A percentile compares a stretch with the other conserved stretches of the same genome.
These are phyloP conservation scores for Ceratocystis albifundus DNA, from an alignment of 2,329 filamentous ascomycete genomes.

Conservation along the genomic window DNA sequence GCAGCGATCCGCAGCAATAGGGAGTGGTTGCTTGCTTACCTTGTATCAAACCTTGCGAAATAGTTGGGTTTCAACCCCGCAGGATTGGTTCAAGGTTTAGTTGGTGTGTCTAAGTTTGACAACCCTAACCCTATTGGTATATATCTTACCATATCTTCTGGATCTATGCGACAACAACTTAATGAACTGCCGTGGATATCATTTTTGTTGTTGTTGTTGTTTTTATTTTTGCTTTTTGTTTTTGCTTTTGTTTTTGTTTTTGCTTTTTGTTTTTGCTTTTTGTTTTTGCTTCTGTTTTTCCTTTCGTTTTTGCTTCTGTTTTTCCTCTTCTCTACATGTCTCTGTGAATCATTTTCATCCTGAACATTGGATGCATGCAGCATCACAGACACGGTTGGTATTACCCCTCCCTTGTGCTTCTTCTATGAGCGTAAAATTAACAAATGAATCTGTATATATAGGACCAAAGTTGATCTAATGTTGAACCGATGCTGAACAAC, in stretches of 20 bases:
- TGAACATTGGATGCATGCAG: constrained; percentile 6
- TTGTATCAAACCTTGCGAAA: background rate
- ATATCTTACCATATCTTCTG: too few relatives aligned
- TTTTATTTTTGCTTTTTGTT: constrained; percentile 13
- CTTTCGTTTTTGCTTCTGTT: constrained; percentile 4
- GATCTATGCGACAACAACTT: background rate
- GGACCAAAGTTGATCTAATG: constrained; percentile 21
- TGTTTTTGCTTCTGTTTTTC: constrained; percentile 4
- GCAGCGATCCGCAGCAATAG: background rate
- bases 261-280: too few relatives aligned
- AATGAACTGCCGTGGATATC: constrained; percentile 7
- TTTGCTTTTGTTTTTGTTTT: constrained; percentile 1
- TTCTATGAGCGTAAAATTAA: background rate
- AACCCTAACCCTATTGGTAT: background rate
- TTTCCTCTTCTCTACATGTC: background rate
- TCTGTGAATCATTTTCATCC: constrained; percentile 15
- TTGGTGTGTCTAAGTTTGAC: background rate
- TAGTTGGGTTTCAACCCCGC: background rate
- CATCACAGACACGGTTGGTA: constrained; percentile 22
- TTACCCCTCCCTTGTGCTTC: background rate
- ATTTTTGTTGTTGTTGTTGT: constrained; percentile 7
- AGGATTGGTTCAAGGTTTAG: background rate
- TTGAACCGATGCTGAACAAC: constrained; percentile 12
- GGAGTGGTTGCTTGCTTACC: background rate
- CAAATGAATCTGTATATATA: constrained; percentile 12